Evolutionary conservation across 768 basidiomycete genomes (phyloP).

Genomic region (Lepiota brunneoincarnata): DNA sequence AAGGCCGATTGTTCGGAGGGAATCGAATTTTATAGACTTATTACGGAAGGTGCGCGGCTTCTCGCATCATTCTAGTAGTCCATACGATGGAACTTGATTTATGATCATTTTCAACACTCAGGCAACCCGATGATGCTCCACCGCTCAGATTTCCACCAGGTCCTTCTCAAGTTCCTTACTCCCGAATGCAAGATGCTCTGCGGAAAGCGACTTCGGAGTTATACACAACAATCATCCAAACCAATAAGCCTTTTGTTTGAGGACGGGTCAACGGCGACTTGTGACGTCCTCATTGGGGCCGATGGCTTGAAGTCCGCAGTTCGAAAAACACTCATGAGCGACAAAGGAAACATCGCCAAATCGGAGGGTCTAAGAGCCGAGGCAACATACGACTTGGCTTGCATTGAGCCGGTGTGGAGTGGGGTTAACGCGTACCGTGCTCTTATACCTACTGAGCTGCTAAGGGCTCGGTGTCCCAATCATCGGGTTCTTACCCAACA

Average conservation of each 20-base stretch:
- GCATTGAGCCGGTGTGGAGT: slow-evolving; percentile 34
- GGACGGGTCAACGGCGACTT: slow-evolving; percentile 30
- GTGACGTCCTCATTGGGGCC: slow-evolving; percentile 40
- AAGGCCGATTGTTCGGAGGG: slow-evolving; percentile 19
- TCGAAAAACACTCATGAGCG: slow-evolving; percentile 16
- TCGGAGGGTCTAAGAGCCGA: background rate
- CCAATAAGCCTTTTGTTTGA: slow-evolving; percentile 31
- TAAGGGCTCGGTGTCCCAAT: slow-evolving; percentile 19
- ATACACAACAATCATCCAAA: slow-evolving; percentile 35
- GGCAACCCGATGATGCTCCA: slow-evolving; percentile 53
- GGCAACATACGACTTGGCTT: slow-evolving; percentile 10
- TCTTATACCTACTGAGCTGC: slow-evolving; percentile 26
- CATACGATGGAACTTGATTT: slow-evolving; percentile 12
- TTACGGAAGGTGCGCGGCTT: slow-evolving; percentile 6
- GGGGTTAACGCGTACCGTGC: slow-evolving; percentile 36
- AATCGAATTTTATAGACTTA: slow-evolving; percentile 14
- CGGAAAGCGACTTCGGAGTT: slow-evolving; percentile 57
- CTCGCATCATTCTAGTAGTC: background rate
- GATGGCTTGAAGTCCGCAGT: slow-evolving; percentile 42
- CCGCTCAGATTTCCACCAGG: slow-evolving; percentile 63
- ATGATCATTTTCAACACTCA: slow-evolving; percentile 18
- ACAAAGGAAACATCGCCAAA: background rate
- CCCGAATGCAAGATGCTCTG: slow-evolving; percentile 43
- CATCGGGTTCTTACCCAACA: slow-evolving; percentile 16
- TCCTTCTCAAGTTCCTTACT: slow-evolving; percentile 48